Base-by-base conservation (phyloP, 140 eudicot genomes). In the Cichorium intybus region DNA sequence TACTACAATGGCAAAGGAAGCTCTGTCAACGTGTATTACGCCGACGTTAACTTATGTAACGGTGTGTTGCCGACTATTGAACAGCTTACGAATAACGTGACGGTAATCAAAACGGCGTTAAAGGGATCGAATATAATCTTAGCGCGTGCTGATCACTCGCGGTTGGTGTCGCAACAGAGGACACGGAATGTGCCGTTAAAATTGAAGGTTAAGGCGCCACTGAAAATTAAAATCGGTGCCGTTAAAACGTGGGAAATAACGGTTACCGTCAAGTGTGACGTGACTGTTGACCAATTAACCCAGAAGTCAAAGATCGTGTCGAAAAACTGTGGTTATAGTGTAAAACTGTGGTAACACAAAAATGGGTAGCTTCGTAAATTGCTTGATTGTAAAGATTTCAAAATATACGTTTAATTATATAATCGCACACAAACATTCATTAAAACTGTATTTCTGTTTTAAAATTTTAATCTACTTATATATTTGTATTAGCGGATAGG, bases 211-310 rank as follows among this genome's bases (percentile, higher is more conserved):
- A 80, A 75, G 62, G 74, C 73, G 37, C 98, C 95, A 22, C 80
- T 88, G 8, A 92, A 80, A 29, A 23, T 92, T 37, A 79, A 83
- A 60, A 59, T 92, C n/a, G 98, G 95, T n/a, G 67, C 76, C 74
- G 81, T 88, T 7, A 92, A 81, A 81, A 88, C 89, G 35, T 92
- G 98, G 96, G 75, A 75, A 66, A 62, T 92, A 10, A 72, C 64
- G 53, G 82, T 85, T 58, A 79, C 75, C 28, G 87, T 86, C 0
- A 80, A 74, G 59, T 92, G 98, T 72, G 86, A 85, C 64, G 70
- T 92, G 28, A 71, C 75, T 14, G 82, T 92, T 70, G 85, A 86
- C 70, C 68, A 63, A 23, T 59, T 92, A 15, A 62, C 72, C 10
- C 73, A 56, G 15, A 66, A 66, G 46, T 85, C 96, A 8, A 81